Evolutionary conservation across 78 protist species (phyloP), one percentile per base, ranked within the genome.

Genomic region (Pigoraptor vietnamica): DNA sequence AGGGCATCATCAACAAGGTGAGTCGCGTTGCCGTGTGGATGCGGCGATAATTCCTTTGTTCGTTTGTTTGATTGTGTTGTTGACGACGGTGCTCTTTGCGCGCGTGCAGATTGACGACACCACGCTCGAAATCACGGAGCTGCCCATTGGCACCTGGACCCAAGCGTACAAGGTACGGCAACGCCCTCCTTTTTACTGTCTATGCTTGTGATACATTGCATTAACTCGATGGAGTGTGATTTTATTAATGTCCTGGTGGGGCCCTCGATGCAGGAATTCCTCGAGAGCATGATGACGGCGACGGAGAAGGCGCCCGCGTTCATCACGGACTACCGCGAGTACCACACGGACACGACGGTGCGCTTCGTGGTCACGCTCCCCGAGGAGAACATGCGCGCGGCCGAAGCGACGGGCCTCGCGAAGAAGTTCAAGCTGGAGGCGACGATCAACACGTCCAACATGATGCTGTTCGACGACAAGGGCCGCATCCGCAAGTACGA

Each of bases 321-420:
- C 24, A 86, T 96, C 90, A 19, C 89, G 92, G 98, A 94, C 91
- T 94, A 89, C 94, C 90, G 81, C 35, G 98, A 98, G 94, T 29
- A 97, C 91, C 97, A 97, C 96, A 95, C 98, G 14, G 98, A 98
- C 94, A 93, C 95, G 38, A 93, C 94, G 21, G 93, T 94, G 88
- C 92, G 88, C 92, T 95, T 95, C 87, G 89, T 56, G 81, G 91
- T 94, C 24, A 36, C 35, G 48, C 36, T 91, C 55, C 33, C 91
- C 37, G 82, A 19, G 37, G 95, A 91, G 25, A 48, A 90, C 79
- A 21, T 91, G 93, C 40, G 48, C 88, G 88, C 24, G 39, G 89
- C 92, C 0, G 93, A 92, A 34, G 39, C 34, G 21, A 82, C 0
- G 0, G 97, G 93, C 36, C 92, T 94, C 39, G 23, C 37, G 40